Evolutionary conservation across 768 basidiomycete species (phyloP), one percentile per base, ranked within the genome.

Genomic region (Neoboletus brunneissimus): DNA sequence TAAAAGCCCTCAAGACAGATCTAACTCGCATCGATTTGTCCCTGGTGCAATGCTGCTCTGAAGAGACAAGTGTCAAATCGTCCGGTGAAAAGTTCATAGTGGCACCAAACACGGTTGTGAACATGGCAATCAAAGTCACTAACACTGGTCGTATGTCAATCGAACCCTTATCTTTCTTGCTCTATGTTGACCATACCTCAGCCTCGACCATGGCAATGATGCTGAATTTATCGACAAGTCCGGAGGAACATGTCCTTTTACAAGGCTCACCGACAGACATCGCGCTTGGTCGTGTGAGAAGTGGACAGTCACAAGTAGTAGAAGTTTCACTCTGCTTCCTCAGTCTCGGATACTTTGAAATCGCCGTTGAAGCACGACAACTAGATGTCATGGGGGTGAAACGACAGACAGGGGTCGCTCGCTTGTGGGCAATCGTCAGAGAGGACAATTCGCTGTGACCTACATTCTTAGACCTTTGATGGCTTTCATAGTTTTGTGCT

Each of bases 1-100:
- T 97, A 16, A 85, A 91, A 50, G 80, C 82, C 23, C 72, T 97
- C 40, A 86, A 86, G 27, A 81, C 81, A 35, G 87, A 94, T 62
- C 77, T 81, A 8, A 82, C 86, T 12, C 77, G 76, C 7, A 75
- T 96, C 27, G 70, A 79, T 5, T 65, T 96, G 59, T 77, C 77
- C 0, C 70, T 93, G 40, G 64, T 69, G 6, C 64, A 60, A 27
- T 73, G 76, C 54, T 67, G 67, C 13, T 43, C 51, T 18, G 61
- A 67, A 31, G 56, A 61, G 55, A 32, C 62, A 56, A 48, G 45
- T 46, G 44, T 59, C 58, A 53, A 62, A 50, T 40, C 53, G 41
- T 55, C 50, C 16, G 53, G 64, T 49, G 78, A 76, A 11, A 81
- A 78, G 56, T 86, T 76, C 60, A 68, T 77, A 42, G 81, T 85